Evolutionary conservation across 1,284 basidiomycete genomes (phyloP).

Genomic region (Rhodotorula sp.): DNA sequence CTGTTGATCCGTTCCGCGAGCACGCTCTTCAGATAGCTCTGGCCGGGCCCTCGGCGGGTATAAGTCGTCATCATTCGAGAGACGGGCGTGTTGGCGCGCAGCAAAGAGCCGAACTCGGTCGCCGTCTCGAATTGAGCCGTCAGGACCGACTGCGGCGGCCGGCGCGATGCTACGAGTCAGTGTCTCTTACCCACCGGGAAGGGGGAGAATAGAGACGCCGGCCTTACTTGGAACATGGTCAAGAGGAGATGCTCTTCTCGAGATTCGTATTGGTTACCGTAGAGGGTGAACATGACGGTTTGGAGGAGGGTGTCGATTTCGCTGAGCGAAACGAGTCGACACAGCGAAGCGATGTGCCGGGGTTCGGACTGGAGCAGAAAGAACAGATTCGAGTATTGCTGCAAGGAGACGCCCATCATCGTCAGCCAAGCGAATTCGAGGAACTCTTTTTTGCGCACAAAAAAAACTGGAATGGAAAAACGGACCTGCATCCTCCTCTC

Average conservation of each 20-base stretch:
- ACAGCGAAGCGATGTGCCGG: slow-evolving; percentile 90
- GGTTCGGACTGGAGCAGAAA: slow-evolving; percentile 98
- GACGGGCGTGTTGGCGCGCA: slow-evolving; percentile 97
- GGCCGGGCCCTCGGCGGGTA: slow-evolving; percentile 93
- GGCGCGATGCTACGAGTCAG: background rate
- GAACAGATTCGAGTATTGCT: slow-evolving; percentile 98
- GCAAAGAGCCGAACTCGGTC: slow-evolving; percentile 92
- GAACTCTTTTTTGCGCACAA: no score
- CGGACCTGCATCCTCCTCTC: slow-evolving; percentile 70
- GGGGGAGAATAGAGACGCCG: background rate
- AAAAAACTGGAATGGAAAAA: background rate
- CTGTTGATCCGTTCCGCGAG: slow-evolving; percentile 96
- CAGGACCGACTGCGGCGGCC: slow-evolving; percentile 71
- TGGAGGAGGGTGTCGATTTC: slow-evolving; percentile 99
- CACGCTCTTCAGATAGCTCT: slow-evolving; percentile 94
- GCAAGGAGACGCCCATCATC: slow-evolving; percentile 39
- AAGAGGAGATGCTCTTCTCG: slow-evolving; percentile 96
- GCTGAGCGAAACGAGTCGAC: slow-evolving; percentile 90
- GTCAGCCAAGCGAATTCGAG: background rate
- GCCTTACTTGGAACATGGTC: slow-evolving; percentile 82
- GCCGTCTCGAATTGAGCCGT: slow-evolving; percentile 98
- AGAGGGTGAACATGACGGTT: slow-evolving; percentile 99
- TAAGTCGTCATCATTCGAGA: slow-evolving; percentile 99
- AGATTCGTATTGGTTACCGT: slow-evolving; percentile 99
- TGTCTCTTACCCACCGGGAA: background rate